A percentile compares a stretch with the other conserved stretches of the same genome.
phyloP scores from a whole-genome alignment of 176 grass and related monocot genomes.

The Urochloa ruziziensis region DNA sequence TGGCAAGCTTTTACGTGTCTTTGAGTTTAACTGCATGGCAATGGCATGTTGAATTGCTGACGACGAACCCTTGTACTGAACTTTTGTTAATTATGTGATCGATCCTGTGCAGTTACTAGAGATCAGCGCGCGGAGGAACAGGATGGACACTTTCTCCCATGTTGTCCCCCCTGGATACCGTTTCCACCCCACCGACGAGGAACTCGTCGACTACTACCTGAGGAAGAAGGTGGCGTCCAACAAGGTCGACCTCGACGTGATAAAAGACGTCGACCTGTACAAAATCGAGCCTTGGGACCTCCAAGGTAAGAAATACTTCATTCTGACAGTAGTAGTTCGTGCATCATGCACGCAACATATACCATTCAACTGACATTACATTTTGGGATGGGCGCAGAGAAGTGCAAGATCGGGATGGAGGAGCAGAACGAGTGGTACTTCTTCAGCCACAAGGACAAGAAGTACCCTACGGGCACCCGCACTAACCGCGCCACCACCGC shows the following conservation, averaged over 20 bases:
- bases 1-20: not conserved
- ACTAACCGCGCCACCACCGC: conserved; percentile 83
- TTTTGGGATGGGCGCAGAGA: conserved; percentile 38
- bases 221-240: conserved; percentile 88
- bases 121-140: not conserved
- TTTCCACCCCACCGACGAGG: conserved; percentile 95
- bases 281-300: conserved; percentile 99
- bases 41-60: not conserved
- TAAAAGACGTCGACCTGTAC: conserved; percentile 90
- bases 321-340: not conserved
- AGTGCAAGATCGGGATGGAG: conserved; percentile 84
- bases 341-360: too few relatives aligned
- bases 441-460: conserved; percentile 99
- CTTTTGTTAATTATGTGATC: not conserved
- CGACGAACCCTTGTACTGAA: not conserved
- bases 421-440: conserved; percentile 99
- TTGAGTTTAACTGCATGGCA: not conserved
- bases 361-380: not conserved
- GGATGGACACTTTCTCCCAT: conserved; percentile 74
- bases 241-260: conserved; percentile 91
- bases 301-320: conserved; percentile 46
- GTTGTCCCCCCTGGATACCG: conserved; percentile 95
- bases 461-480: conserved; percentile 86
- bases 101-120: not conserved
- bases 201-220: conserved; percentile 96